A percentile compares a stretch with the other conserved stretches of the same genome.
Conservation (phyloP, 2,329 filamentous ascomycete genomes). For the Fusarium duplospermum region DNA sequence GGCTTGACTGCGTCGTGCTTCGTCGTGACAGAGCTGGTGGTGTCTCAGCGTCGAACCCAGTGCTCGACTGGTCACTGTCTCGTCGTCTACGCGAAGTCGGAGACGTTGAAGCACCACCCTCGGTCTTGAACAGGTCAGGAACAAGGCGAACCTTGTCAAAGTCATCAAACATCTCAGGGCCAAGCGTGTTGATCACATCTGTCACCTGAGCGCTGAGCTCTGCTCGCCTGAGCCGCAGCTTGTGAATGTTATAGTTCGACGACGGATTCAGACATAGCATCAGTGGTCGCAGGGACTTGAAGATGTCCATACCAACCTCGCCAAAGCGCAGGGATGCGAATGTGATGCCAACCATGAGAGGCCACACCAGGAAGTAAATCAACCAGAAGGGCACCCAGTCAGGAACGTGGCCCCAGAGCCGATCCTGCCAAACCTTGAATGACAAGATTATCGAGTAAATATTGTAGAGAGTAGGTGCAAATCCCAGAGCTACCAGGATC, state of each 20-base stretch:
- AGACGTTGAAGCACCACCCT: constrained; percentile 44
- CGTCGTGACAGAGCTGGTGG: constrained; percentile 56
- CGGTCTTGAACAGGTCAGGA: constrained; percentile 61
- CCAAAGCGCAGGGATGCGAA: constrained; percentile 95
- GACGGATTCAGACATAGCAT: constrained; percentile 86
- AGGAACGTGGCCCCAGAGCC: constrained; percentile 84
- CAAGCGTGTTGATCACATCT: constrained; percentile 92
- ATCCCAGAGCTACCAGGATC: constrained; percentile 84
- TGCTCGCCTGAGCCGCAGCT: constrained; percentile 77
- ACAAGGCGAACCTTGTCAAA: constrained; percentile 84
- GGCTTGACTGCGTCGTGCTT: constrained; percentile 66
- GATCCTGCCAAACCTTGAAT: constrained; percentile 82
- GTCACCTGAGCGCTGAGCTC: constrained; percentile 86
- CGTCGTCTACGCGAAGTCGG: constrained; percentile 49
- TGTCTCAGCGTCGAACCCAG: constrained; percentile 52
- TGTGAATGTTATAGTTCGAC: constrained; percentile 85
- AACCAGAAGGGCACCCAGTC: constrained; percentile 83
- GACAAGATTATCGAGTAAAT: constrained; percentile 82
- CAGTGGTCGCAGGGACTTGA: constrained; percentile 92
- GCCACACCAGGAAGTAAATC: constrained; percentile 78
- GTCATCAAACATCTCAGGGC: constrained; percentile 97
- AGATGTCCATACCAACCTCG: constrained; percentile 98
- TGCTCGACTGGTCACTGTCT: constrained; percentile 63
- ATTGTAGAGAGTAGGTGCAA: constrained; percentile 85
- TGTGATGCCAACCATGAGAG: constrained; percentile 87